Conservation (phyloP, 1,284 basidiomycete genomes). For the Fistulina hepatica region DNA sequence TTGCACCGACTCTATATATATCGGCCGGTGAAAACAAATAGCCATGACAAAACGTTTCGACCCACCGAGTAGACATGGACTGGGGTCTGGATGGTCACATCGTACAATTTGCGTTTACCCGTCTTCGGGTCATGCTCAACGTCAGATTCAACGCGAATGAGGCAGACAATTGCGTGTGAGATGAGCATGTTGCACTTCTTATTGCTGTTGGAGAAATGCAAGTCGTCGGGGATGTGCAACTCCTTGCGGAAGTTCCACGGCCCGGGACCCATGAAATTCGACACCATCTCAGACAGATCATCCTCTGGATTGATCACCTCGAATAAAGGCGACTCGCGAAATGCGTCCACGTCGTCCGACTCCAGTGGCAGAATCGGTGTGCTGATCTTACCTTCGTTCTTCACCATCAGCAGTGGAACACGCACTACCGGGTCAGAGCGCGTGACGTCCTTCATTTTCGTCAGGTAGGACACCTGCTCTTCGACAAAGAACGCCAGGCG, state of each 20-base stretch:
- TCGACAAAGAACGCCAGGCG: slow-evolving; percentile 73
- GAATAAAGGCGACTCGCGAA: slow-evolving; percentile 44
- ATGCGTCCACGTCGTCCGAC: slow-evolving; percentile 43
- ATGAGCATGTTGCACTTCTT: slow-evolving; percentile 72
- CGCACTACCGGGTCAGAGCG: slow-evolving; percentile 66
- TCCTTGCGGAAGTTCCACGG: slow-evolving; percentile 61
- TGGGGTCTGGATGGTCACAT: slow-evolving; percentile 83
- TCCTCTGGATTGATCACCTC: slow-evolving; percentile 28
- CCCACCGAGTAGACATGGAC: slow-evolving; percentile 72
- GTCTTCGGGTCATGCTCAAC: slow-evolving; percentile 51
- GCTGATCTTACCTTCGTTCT: slow-evolving; percentile 38
- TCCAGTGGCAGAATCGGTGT: slow-evolving; percentile 58
- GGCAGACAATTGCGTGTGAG: slow-evolving; percentile 72
- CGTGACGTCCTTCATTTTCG: slow-evolving; percentile 58
- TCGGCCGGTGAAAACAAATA: slow-evolving; percentile 1
- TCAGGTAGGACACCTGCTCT: slow-evolving; percentile 76
- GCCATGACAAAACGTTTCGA: slow-evolving; percentile 14
- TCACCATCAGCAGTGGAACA: slow-evolving; percentile 60
- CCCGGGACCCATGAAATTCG: slow-evolving; percentile 61
- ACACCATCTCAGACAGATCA: slow-evolving; percentile 43
- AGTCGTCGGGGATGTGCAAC: slow-evolving; percentile 9
- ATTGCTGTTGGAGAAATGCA: slow-evolving; percentile 82
- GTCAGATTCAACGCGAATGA: slow-evolving; percentile 71
- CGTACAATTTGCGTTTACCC: slow-evolving; percentile 72
- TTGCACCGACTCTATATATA: slow-evolving; percentile 64